These are phyloP conservation scores for Emmonsiellopsis sp. DNA, from an alignment of 2,329 filamentous ascomycete genomes.

Conservation along the genomic window DNA sequence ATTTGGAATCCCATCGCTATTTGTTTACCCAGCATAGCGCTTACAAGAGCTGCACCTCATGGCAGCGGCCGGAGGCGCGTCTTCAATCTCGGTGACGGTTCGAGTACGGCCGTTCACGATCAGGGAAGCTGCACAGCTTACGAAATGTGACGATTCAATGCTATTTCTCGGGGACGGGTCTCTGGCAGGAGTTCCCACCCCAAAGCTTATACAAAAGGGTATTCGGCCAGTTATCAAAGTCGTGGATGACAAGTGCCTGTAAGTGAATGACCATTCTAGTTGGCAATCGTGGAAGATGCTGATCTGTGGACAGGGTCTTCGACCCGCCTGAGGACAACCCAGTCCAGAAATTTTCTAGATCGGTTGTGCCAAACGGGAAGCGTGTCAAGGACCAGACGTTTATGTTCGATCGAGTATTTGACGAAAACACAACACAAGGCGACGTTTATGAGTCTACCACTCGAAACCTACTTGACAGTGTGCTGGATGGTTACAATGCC, in stretches of 20 bases:
- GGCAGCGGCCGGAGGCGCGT: slow-evolving; percentile 36
- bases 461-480: slow-evolving; percentile 79
- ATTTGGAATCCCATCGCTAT: background rate
- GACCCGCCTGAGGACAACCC: slow-evolving; percentile 94
- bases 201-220: slow-evolving; percentile 77
- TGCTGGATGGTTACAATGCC: slow-evolving; percentile 95
- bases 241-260: slow-evolving; percentile 93
- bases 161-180: slow-evolving; percentile 96
- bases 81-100: slow-evolving; percentile 45
- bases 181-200: slow-evolving; percentile 73
- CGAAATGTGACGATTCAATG: slow-evolving; percentile 67
- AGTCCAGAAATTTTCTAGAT: slow-evolving; percentile 76
- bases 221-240: slow-evolving; percentile 91
- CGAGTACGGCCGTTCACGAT: slow-evolving; percentile 65
- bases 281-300: background rate
- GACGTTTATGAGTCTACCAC: slow-evolving; percentile 96
- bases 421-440: slow-evolving; percentile 83
- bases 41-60: slow-evolving; percentile 18
- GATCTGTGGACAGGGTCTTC: slow-evolving; percentile 59
- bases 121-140: slow-evolving; percentile 85
- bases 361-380: slow-evolving; percentile 74
- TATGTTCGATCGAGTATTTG: slow-evolving; percentile 91
- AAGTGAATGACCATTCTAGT: slow-evolving; percentile 32
- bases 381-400: slow-evolving; percentile 97
- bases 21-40: slow-evolving; percentile 3